A percentile compares a stretch with the other conserved stretches of the same genome.
These are phyloP conservation scores for Metschnikowia lunata DNA, from an alignment of 805 yeast genomes.

Conservation along the genomic window DNA sequence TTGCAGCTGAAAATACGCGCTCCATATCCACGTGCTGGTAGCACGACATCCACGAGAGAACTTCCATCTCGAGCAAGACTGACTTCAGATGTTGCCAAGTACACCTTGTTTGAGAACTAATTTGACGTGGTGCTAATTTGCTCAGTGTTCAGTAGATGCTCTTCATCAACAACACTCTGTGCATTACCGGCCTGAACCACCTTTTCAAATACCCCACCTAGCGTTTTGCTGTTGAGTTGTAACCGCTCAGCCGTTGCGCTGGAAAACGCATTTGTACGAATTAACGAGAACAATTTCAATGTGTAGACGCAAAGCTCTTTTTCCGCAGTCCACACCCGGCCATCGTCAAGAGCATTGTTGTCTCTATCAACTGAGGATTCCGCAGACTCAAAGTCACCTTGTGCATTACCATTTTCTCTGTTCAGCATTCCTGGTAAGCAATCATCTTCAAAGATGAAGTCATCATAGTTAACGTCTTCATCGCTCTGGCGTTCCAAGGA, in stretches of 20 bases:
- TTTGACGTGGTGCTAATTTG: too few species aligned
- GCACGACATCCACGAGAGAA: background rate
- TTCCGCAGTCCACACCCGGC: slow-evolving; percentile 35
- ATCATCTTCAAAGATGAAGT: slow-evolving; percentile 10
- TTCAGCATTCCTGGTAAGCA: background rate
- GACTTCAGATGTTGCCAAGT: slow-evolving; percentile 2
- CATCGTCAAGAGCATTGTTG: background rate
- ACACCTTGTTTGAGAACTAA: too few species aligned
- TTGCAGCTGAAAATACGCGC: slow-evolving; percentile 6
- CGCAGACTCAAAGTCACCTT: background rate
- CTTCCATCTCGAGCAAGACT: slow-evolving; percentile 3
- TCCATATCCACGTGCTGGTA: slow-evolving; percentile 1
- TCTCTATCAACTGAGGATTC: background rate
- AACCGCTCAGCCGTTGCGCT: slow-evolving; percentile 27
- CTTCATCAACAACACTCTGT: background rate
- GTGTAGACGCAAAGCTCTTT: slow-evolving; percentile 39
- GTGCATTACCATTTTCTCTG: background rate
- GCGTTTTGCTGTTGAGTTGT: slow-evolving; percentile 28
- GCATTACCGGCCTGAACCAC: slow-evolving; percentile 2
- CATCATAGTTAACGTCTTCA: slow-evolving; percentile 46
- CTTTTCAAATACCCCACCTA: slow-evolving; percentile 31
- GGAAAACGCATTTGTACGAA: slow-evolving; percentile 29
- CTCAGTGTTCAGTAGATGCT: background rate
- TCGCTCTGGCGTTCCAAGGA: slow-evolving; percentile 48
- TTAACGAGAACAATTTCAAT: slow-evolving; percentile 35